Percentiles rank a stretch among this genome's conserved stretches.
Conservation (phyloP, 2,329 filamentous ascomycete genomes). For the Mycosphaerella sp. region DNA sequence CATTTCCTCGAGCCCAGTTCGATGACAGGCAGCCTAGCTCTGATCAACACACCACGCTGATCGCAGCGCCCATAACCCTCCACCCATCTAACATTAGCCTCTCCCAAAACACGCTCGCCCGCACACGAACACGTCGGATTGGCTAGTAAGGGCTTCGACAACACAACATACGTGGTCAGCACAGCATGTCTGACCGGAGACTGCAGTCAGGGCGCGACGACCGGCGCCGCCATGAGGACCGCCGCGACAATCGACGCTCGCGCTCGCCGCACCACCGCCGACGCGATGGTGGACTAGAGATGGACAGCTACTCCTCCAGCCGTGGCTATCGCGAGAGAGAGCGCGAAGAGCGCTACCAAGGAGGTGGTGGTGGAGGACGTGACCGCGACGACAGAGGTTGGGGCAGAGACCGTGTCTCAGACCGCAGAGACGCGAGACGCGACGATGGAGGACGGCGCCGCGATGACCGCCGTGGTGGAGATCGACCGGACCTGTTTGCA, state of each 20-base stretch:
- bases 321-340: conserved; percentile 88
- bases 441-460: conserved; percentile 49
- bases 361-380: conserved; percentile 35
- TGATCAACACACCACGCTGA: neutral
- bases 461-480: conserved; percentile 43
- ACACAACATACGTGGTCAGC: conserved; percentile 17
- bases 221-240: conserved; percentile 35
- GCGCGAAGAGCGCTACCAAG: conserved; percentile 83
- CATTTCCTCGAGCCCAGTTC: neutral
- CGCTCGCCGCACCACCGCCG: conserved; percentile 68
- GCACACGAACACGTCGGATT: conserved; percentile 1
- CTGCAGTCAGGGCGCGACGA: conserved; percentile 42
- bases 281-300: conserved; percentile 45
- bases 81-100: conserved; percentile 3
- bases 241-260: conserved; percentile 54
- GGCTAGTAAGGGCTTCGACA: conserved; percentile 28
- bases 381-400: conserved; percentile 41
- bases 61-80: neutral
- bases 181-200: conserved; percentile 34
- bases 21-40: neutral
- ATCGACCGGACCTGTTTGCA: conserved; percentile 27
- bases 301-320: conserved; percentile 86
- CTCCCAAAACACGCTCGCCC: conserved; percentile 1
- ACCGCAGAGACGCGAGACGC: conserved; percentile 52
- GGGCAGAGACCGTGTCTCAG: conserved; percentile 65